Base-by-base conservation (phyloP, 2,329 filamentous ascomycete genomes). In the Pseudocercospora fijiensis region DNA sequence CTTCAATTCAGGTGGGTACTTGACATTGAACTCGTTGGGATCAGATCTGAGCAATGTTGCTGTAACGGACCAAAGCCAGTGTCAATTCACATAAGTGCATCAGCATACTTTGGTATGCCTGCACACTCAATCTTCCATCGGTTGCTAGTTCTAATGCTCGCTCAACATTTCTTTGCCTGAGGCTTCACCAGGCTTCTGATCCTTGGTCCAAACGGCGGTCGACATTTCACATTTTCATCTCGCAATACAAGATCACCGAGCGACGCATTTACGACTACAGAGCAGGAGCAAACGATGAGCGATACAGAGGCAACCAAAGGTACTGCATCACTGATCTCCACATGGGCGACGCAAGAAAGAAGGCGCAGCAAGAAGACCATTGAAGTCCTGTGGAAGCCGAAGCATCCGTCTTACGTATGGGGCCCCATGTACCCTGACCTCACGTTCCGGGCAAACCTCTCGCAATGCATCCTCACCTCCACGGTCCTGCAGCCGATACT, bases 21-120 rank as follows among this genome's bases (percentile, higher is more conserved):
- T 28, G 13, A 5, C 20, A 28, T 7, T 66, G 28, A 58, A 58
- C 43, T 57, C 59, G n/a, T 60, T 67, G 6, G 66, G 68, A 5
- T 64, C 66, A n/a, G 58, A 70, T 10, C 41, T 70, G 16, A 53
- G 53, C 51, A 61, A 65, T 20, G 61, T 69, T 47, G 65, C 61
- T 18, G 43, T 66, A 41, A 62, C 61, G 16, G 60, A 66, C 27
- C 67, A 69, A 41, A 67, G 61, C 20, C 63, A 59, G 16, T 67
- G 67, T 52, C 59, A 65, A 20, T 66, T 66, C 22, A 57, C 57
- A 16, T 64, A 57, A 47, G 11, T n/a, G n/a, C n/a, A n/a, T n/a
- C n/a, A 37, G 33, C 13, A 37, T 37, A 37, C 33, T 37, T 37
- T 37, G 11, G 5, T n/a, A 37, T 37, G 33, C 33, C n/a, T 37